phyloP scores from a whole-genome alignment of 352 stramenopile species.

The Nothophytophthora sp. region DNA sequence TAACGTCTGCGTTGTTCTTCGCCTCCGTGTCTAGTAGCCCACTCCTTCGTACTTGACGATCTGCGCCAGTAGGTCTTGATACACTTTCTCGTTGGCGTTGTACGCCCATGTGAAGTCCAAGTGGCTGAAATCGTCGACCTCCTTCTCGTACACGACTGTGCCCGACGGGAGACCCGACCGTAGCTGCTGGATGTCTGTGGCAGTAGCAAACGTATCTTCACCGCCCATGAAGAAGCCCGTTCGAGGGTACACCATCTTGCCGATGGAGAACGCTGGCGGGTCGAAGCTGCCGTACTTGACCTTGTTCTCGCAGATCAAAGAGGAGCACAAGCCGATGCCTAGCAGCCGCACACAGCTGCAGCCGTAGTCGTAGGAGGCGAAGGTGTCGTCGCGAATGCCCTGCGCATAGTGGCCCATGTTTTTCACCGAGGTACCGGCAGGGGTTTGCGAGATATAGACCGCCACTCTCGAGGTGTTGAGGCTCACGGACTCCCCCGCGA shows the following conservation, averaged over 20 bases:
- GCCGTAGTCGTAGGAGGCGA: slow-evolving; percentile 52
- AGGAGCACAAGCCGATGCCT: slow-evolving; percentile 26
- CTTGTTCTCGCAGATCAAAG: slow-evolving; percentile 45
- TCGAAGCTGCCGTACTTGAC: slow-evolving; percentile 41
- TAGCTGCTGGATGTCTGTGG: slow-evolving; percentile 36
- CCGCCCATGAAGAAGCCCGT: slow-evolving; percentile 39
- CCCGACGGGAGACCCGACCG: slow-evolving; percentile 29
- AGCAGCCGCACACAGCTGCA: slow-evolving; percentile 31
- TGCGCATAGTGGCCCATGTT: slow-evolving; percentile 58
- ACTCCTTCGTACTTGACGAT: slow-evolving; percentile 37
- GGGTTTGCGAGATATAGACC: slow-evolving; percentile 57
- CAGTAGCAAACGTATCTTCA: slow-evolving; percentile 41
- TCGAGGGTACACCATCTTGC: slow-evolving; percentile 35
- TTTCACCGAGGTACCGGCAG: slow-evolving; percentile 54
- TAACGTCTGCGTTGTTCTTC: neutral
- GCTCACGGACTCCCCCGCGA: slow-evolving; percentile 40
- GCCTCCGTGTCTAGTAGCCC: slow-evolving; percentile 37
- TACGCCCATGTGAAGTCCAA: slow-evolving; percentile 53
- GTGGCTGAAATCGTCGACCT: slow-evolving; percentile 46
- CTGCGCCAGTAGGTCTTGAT: slow-evolving; percentile 41
- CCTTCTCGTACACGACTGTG: slow-evolving; percentile 42
- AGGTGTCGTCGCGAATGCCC: slow-evolving; percentile 45
- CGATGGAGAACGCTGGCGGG: slow-evolving; percentile 23
- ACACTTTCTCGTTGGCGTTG: slow-evolving; percentile 44
- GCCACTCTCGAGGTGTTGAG: slow-evolving; percentile 46